Evolutionary conservation across 306 rosid genomes (phyloP).

Genomic region (Quercus parvula): DNA sequence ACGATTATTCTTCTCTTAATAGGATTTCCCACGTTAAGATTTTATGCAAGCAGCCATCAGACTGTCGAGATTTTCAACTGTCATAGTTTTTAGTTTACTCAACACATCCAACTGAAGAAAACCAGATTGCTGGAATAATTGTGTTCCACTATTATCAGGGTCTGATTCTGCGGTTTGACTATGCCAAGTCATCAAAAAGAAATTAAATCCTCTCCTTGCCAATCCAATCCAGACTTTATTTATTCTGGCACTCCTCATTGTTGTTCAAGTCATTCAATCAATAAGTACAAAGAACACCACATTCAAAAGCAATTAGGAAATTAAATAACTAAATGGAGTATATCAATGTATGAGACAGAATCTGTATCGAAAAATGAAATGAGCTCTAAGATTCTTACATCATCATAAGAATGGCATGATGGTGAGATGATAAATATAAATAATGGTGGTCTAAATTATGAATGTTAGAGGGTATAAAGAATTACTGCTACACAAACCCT

Average conservation of each 20-base stretch:
- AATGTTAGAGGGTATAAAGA: constrained; percentile 49
- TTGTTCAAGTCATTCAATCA: not conserved
- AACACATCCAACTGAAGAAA: too few species aligned
- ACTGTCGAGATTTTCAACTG: not conserved
- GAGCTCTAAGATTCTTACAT: constrained; percentile 35
- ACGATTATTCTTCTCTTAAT: not conserved
- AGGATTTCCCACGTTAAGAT: not conserved
- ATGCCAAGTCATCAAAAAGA: too few species aligned
- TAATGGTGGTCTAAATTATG: constrained; percentile 35
- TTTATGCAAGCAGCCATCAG: not conserved
- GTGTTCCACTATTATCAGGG: too few species aligned
- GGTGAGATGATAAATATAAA: constrained; percentile 32
- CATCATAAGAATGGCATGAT: constrained; percentile 47
- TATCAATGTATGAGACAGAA: constrained; percentile 16
- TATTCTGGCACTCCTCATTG: constrained; percentile 6
- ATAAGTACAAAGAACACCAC: not conserved
- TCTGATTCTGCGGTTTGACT: too few species aligned
- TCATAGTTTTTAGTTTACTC: too few species aligned
- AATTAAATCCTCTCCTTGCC: too few species aligned
- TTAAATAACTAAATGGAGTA: not conserved
- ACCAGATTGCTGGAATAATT: too few species aligned
- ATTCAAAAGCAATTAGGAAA: constrained; percentile 6
- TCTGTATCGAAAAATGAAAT: constrained; percentile 11
- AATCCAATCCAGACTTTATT: constrained; percentile 10
- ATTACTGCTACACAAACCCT: constrained; percentile 39